Percentiles rank a stretch among this genome's conserved stretches.
Evolutionary conservation across 768 basidiomycete species (phyloP).

Genomic region (Termitomyces eurrhizus): DNA sequence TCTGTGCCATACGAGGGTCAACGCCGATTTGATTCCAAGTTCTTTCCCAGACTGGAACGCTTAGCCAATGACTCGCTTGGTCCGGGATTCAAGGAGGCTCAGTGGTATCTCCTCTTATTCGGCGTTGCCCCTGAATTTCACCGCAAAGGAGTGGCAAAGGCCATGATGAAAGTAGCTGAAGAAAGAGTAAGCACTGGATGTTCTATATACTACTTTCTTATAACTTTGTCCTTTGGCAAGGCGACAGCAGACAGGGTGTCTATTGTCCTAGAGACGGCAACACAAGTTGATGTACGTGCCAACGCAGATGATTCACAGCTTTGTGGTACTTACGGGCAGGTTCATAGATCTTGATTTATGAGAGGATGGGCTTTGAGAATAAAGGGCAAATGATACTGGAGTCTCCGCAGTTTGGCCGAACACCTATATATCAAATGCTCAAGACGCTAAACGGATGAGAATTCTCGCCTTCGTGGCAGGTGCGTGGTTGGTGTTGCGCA

Average conservation of each 20-base stretch:
- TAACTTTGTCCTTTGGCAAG: conserved; percentile 5
- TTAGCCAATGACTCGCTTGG: conserved; percentile 18
- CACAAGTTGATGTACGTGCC: conserved; percentile 24
- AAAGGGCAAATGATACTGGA: conserved; percentile 9
- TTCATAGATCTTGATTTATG: conserved; percentile 12
- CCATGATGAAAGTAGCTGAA: conserved; percentile 22
- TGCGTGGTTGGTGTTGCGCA: neutral
- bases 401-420: conserved; percentile 6
- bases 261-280: conserved; percentile 25
- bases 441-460: conserved; percentile 8
- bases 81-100: conserved; percentile 15
- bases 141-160: conserved; percentile 27
- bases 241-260: conserved; percentile 16
- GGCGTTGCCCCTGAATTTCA: conserved; percentile 25
- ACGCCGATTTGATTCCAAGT: conserved; percentile 10
- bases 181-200: conserved; percentile 14
- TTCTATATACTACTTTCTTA: too few species aligned
- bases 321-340: neutral
- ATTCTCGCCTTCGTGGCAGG: neutral
- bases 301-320: neutral
- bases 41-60: conserved; percentile 17
- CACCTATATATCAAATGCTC: conserved; percentile 17
- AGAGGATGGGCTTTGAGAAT: conserved; percentile 17
- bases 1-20: neutral
- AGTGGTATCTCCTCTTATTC: conserved; percentile 28